Evolutionary conservation across 78 protist species (phyloP), one percentile per base, ranked within the genome.

Genomic region (Isochrysis galbana): DNA sequence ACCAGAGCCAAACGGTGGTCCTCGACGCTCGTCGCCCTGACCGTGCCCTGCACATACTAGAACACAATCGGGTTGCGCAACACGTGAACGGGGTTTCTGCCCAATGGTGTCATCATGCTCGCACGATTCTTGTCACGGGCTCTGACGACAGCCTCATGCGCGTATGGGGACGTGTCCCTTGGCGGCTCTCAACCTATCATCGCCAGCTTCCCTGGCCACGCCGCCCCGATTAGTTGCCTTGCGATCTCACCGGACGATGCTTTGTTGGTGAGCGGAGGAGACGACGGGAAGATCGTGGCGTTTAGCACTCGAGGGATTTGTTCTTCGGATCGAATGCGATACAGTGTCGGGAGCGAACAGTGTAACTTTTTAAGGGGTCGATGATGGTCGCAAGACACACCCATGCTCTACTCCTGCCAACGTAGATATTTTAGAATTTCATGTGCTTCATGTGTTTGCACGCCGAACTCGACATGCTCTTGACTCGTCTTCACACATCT

Each of bases 41-140:
- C 47, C 19, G 23, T 17, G 32, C 84, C 34, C 84, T 77, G 47
- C 84, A 77, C 84, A 32, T 39, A 19, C 46, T 77, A 32, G 14
- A 39, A 46, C 84, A 77, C 84, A 46, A 77, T 4, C 17, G 29
- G 84, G 80, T 4, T 22, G 44, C 36, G 32, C 17, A 77, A 32
- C 7, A 34, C n/a, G 84, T 77, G 47, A 77, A 77, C 84, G 84
- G 84, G 47, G 84, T 77, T 29, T 14, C 47, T 25, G 84, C 84
- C 34, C 32, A 10, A 46, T 77, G 84, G 84, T 1, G 29, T 14
- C 84, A 77, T 29, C 45, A 17, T 10, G 14, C 47, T 26, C 46
- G n/a, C 84, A 39, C 47, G 32, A 39, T 19, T 23, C 45, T 77
- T 14, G 47, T 77, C 84, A 77, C 84, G 14, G 84, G 84, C 47